Conservation (phyloP, 352 stramenopile species). For the Phytophthora aleatoria region DNA sequence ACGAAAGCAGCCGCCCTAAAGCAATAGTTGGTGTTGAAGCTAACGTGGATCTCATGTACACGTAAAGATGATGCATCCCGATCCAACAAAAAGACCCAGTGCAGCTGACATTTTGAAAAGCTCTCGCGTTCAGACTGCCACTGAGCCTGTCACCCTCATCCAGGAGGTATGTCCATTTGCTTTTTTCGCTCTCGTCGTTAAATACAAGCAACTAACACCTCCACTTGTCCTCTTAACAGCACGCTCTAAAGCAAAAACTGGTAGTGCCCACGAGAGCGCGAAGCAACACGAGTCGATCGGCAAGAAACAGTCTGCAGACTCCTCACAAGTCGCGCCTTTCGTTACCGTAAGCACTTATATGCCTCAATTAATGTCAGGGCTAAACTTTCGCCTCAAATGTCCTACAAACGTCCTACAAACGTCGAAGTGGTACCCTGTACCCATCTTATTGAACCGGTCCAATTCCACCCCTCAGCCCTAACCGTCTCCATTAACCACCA, state of each 20-base stretch:
- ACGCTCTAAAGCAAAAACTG: conserved; percentile 37
- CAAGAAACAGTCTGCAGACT: conserved; percentile 30
- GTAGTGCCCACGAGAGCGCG: conserved; percentile 27
- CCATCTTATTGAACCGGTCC: conserved; percentile 17
- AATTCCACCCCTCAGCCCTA: conserved; percentile 10
- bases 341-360: neutral
- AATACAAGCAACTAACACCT: neutral
- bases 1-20: neutral
- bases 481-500: conserved; percentile 26
- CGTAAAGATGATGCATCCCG: conserved; percentile 67
- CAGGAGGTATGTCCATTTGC: conserved; percentile 29
- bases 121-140: conserved; percentile 22
- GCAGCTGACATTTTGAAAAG: conserved; percentile 44
- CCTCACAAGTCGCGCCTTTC: conserved; percentile 30
- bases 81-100: conserved; percentile 48
- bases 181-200: neutral
- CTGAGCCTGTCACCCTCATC: conserved; percentile 24
- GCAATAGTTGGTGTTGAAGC: neutral
- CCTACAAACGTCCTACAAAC: no score
- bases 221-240: conserved; percentile 11
- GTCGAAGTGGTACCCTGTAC: conserved; percentile 4
- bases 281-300: conserved; percentile 36
- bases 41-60: conserved; percentile 1
- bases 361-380: conserved; percentile 1
- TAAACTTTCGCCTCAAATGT: no score